Evolutionary conservation across 2,329 filamentous ascomycete genomes (phyloP).

Genomic region (Microcyclosporella mali): DNA sequence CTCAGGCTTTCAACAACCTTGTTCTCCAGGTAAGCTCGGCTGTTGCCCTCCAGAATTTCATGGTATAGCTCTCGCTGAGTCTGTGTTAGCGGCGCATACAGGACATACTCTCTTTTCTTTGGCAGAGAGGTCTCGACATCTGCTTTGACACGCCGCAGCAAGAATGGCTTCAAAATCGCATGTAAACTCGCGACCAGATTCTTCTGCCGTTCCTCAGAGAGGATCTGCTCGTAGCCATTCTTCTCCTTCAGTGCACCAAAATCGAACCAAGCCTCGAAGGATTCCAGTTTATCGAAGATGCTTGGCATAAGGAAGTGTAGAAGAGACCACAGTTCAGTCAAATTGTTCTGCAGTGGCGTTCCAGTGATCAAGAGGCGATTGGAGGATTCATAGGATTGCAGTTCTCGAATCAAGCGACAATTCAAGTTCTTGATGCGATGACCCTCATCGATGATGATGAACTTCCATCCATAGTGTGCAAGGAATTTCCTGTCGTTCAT

Average conservation of each 20-base stretch:
- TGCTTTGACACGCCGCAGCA: conserved; percentile 81
- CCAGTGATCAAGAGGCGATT: conserved; percentile 90
- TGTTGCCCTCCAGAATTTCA: conserved; percentile 57
- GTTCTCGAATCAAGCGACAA: conserved; percentile 79
- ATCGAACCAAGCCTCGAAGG: conserved; percentile 94
- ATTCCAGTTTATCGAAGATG: conserved; percentile 88
- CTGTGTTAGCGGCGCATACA: conserved; percentile 85
- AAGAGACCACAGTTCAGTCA: conserved; percentile 90
- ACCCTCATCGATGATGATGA: conserved; percentile 96
- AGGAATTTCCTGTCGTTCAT: conserved; percentile 80
- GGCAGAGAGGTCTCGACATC: conserved; percentile 90
- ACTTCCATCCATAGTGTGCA: conserved; percentile 85
- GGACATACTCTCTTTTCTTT: conserved; percentile 91
- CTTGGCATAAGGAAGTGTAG: conserved; percentile 88
- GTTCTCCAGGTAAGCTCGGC: conserved; percentile 58
- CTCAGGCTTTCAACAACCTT: conserved; percentile 65
- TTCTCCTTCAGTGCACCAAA: conserved; percentile 88
- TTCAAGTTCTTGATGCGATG: conserved; percentile 97
- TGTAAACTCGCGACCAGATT: conserved; percentile 83
- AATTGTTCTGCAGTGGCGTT: conserved; percentile 90
- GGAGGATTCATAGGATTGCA: conserved; percentile 82
- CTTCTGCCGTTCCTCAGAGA: conserved; percentile 70
- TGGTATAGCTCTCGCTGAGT: conserved; percentile 90
- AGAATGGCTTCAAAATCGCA: conserved; percentile 82
- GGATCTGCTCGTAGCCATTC: conserved; percentile 67